Base-by-base conservation (phyloP, 2,329 filamentous ascomycete genomes). In the Aspergillus texensis region DNA sequence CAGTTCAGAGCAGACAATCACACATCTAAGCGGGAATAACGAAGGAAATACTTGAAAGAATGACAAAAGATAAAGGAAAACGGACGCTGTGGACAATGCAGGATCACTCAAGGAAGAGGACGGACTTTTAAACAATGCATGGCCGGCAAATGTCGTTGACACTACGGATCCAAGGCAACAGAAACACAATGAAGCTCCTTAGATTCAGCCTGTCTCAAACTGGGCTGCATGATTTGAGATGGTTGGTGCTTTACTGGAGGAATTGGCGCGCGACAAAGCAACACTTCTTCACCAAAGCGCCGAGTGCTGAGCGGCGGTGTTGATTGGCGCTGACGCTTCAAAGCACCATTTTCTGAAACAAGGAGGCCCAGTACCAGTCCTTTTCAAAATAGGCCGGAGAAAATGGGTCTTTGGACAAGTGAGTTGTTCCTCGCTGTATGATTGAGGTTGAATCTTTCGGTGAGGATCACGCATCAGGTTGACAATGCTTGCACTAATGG, bases 251-350 rank as follows among this genome's bases (percentile, higher is more conserved):
- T 39, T 53, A 57, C 26, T 53, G 46, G 52, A 54, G 48, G 60
- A 57, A 24, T 61, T 65, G 61, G 64, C 66, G 66, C 66, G 66
- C 66, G 66, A 65, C 62, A 68, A 68, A 58, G 52, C 48, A 52
- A 57, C 28, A 1, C 32, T 55, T 14, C 52, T 39, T 34, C 52
- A 26, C 28, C 21, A 55, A 55, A 24, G 32, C 52, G 52, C 32
- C 32, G n/a, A 55, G 6, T 9, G 21, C 5, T 36, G 52, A 24
- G 32, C 52, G 52, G 30, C 19, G 12, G 43, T 5, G 30, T 50
- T 58, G 36, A 65, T 65, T 63, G 63, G 63, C 54, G 46, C 58
- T 46, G 39, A 48, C n/a, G 54, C 48, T 46, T 39, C 24, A 12
- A 24, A 52, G 61, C 61, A 30, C 39, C 26, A 50, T 34, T 54